A percentile compares a stretch with the other conserved stretches of the same genome.
These are phyloP conservation scores for Oxyria digyna DNA, from an alignment of 148 eudicot genomes.

Conservation along the genomic window DNA sequence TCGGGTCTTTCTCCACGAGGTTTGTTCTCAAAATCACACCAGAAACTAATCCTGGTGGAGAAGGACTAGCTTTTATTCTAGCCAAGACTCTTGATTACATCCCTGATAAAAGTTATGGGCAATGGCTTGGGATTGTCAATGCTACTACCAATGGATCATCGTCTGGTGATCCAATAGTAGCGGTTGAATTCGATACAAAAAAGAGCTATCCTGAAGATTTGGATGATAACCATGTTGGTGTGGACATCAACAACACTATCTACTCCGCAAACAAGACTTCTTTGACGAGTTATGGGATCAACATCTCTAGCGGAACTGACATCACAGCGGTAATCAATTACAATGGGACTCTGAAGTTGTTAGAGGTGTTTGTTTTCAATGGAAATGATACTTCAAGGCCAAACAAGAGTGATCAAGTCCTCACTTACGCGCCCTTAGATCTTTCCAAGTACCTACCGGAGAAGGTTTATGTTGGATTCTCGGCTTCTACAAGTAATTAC, in stretches of 20 bases:
- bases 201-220: conserved; percentile 22
- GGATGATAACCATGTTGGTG: conserved; percentile 30
- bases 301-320: conserved; percentile 10
- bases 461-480: conserved; percentile 25
- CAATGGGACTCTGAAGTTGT: conserved; percentile 12
- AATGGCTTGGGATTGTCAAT: conserved; percentile 46
- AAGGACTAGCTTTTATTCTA: conserved; percentile 53
- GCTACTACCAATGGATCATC: conserved; percentile 16
- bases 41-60: conserved; percentile 23
- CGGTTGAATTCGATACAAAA: conserved; percentile 32
- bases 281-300: conserved; percentile 17
- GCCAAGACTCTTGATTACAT: conserved; percentile 23
- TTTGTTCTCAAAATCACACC: conserved; percentile 19
- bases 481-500: conserved; percentile 18
- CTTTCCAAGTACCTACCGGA: conserved; percentile 14
- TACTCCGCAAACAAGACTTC: conserved; percentile 9
- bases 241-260: conserved; percentile 22
- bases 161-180: conserved; percentile 12
- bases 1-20: conserved; percentile 21
- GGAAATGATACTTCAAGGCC: conserved; percentile 5
- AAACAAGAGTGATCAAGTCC: background rate
- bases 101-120: conserved; percentile 33
- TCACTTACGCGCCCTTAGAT: conserved; percentile 15
- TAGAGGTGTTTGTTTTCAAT: conserved; percentile 15
- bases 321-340: conserved; percentile 15